Conservation (phyloP, 805 yeast species). For the Ogataea pignaliae region DNA sequence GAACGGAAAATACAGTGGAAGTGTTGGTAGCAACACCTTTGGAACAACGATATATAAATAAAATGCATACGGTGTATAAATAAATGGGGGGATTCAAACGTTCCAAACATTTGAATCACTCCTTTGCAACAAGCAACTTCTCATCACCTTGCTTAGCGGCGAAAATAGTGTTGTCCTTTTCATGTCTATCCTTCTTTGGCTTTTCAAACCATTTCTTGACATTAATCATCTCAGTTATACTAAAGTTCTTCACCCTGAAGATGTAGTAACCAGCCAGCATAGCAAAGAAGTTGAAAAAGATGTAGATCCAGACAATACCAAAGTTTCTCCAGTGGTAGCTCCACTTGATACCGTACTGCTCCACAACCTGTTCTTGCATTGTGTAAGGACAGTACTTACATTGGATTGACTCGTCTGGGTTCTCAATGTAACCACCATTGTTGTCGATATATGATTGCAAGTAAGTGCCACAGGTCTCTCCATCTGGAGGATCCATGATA, state of each 20-base stretch:
- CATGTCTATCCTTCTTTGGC: constrained; percentile 44
- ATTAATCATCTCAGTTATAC: constrained; percentile 29
- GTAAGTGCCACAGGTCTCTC: constrained; percentile 59
- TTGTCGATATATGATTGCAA: constrained; percentile 36
- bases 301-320: constrained; percentile 57
- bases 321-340: constrained; percentile 59
- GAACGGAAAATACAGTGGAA: too few relatives aligned
- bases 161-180: constrained; percentile 41
- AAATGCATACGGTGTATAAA: too few relatives aligned
- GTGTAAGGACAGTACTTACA: constrained; percentile 48
- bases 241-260: constrained; percentile 34
- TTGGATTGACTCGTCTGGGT: constrained; percentile 42
- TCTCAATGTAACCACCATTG: constrained; percentile 51
- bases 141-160: constrained; percentile 36
- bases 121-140: constrained; percentile 26
- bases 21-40: too few relatives aligned
- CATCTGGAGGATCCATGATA: constrained; percentile 52
- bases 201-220: constrained; percentile 38
- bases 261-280: constrained; percentile 35
- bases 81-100: too few relatives aligned
- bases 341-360: constrained; percentile 39
- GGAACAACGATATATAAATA: too few relatives aligned
- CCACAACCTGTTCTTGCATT: constrained; percentile 42
- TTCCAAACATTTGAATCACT: not conserved
- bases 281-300: constrained; percentile 45